Conservation (phyloP, 2,329 filamentous ascomycete species). For the Aspergillus costaricaensis region DNA sequence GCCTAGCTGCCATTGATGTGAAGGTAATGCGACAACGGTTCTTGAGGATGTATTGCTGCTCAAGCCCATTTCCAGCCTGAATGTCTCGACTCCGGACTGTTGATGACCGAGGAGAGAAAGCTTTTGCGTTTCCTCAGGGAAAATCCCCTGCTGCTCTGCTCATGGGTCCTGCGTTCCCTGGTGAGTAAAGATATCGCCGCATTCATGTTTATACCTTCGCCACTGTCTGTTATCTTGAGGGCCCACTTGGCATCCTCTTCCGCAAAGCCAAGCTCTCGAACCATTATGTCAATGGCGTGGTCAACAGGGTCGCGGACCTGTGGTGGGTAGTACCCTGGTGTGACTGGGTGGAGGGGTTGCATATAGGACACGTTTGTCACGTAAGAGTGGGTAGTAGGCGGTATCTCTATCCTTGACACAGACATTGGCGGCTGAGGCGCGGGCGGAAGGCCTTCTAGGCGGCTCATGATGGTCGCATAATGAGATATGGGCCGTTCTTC, state of each 20-base stretch:
- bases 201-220: constrained; percentile 60
- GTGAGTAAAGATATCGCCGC: constrained; percentile 59
- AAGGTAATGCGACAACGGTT: background rate
- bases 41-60: constrained; percentile 3
- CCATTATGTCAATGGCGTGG: constrained; percentile 57
- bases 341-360: background rate
- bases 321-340: constrained; percentile 7
- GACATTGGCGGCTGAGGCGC: constrained; percentile 18
- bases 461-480: constrained; percentile 40
- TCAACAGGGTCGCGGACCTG: constrained; percentile 57
- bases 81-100: constrained; percentile 26
- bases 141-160: constrained; percentile 22
- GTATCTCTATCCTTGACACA: constrained; percentile 11
- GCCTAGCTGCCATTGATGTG: background rate
- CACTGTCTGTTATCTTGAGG: constrained; percentile 60
- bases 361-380: constrained; percentile 3
- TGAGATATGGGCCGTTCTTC: constrained; percentile 45
- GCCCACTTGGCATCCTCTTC: constrained; percentile 58
- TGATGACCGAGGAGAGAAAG: constrained; percentile 29
- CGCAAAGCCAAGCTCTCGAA: constrained; percentile 60
- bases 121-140: constrained; percentile 19
- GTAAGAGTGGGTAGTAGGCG: constrained; percentile 17
- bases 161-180: constrained; percentile 36
- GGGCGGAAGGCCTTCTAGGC: constrained; percentile 30
- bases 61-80: constrained; percentile 45